These are phyloP conservation scores for Colletotrichum lentis DNA, from an alignment of 2,329 filamentous ascomycete genomes.

Conservation along the genomic window DNA sequence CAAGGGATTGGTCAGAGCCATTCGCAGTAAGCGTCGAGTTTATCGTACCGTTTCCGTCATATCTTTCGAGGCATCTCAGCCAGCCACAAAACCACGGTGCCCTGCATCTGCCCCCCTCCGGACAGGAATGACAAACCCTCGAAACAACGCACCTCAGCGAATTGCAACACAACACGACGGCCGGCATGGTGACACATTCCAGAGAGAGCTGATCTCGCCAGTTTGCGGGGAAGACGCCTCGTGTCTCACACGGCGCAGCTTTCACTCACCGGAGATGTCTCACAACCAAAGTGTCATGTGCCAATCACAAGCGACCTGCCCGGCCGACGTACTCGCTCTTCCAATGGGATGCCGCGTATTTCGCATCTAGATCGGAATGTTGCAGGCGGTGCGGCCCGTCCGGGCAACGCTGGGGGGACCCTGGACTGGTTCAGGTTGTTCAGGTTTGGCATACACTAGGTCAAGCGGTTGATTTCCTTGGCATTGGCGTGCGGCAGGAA, in stretches of 20 bases:
- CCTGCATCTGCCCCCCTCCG: no score
- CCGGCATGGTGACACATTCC: background rate
- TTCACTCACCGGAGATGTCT: slow-evolving; percentile 23
- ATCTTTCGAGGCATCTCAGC: background rate
- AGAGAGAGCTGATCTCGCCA: background rate
- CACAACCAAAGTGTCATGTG: background rate
- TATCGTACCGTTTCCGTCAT: background rate
- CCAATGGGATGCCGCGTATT: slow-evolving; percentile 7
- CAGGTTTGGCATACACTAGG: no score
- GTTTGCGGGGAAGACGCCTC: slow-evolving; percentile 4
- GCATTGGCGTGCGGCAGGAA: slow-evolving; percentile 8
- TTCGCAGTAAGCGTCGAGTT: background rate
- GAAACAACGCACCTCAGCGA: background rate
- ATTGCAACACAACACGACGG: background rate
- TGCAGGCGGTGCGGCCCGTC: slow-evolving; percentile 27
- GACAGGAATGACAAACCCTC: background rate
- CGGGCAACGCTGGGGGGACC: background rate
- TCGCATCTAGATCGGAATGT: background rate
- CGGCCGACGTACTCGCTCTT: background rate
- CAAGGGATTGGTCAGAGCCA: background rate
- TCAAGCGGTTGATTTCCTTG: slow-evolving; percentile 1
- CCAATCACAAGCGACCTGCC: background rate
- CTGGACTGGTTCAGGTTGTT: background rate
- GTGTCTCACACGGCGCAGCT: slow-evolving; percentile 9
- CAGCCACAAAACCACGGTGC: slow-evolving; percentile 13